Evolutionary conservation across 495 filamentous ascomycete genomes (phyloP).

Genomic region (Lophiotrema nucula): DNA sequence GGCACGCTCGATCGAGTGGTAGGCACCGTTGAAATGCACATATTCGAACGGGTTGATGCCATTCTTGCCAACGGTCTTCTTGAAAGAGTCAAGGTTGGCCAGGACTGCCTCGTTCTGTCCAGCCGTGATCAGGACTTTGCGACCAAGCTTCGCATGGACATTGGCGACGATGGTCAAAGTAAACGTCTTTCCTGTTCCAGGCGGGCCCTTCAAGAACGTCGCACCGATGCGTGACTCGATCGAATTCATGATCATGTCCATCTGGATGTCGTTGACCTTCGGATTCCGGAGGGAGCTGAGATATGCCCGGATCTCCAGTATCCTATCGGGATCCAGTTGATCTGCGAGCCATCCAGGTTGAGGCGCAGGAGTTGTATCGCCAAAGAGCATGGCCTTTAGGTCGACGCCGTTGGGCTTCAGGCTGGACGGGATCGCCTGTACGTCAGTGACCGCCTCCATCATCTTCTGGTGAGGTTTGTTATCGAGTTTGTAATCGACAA

Average conservation of each 20-base stretch:
- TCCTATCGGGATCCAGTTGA: background rate
- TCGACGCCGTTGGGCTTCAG: background rate
- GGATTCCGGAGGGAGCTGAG: background rate
- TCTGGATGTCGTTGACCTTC: background rate
- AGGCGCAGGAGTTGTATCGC: background rate
- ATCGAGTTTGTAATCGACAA: background rate
- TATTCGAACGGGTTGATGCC: no score
- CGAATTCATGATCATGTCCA: background rate
- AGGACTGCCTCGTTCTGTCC: no score
- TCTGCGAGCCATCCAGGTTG: background rate
- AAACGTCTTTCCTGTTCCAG: background rate
- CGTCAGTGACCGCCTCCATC: background rate
- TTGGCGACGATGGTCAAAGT: background rate
- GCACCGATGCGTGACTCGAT: background rate
- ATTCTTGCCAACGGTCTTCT: no score
- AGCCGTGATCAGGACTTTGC: background rate
- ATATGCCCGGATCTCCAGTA: background rate
- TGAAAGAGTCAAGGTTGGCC: no score
- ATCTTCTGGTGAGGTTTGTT: background rate
- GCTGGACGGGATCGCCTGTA: background rate
- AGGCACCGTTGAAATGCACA: background rate
- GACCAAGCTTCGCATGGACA: background rate
- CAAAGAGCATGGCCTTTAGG: background rate
- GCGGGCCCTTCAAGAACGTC: background rate
- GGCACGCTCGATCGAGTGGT: background rate